Evolutionary conservation across 805 yeast genomes (phyloP), one percentile per base, ranked within the genome.

Genomic region (Candida suzukii): DNA sequence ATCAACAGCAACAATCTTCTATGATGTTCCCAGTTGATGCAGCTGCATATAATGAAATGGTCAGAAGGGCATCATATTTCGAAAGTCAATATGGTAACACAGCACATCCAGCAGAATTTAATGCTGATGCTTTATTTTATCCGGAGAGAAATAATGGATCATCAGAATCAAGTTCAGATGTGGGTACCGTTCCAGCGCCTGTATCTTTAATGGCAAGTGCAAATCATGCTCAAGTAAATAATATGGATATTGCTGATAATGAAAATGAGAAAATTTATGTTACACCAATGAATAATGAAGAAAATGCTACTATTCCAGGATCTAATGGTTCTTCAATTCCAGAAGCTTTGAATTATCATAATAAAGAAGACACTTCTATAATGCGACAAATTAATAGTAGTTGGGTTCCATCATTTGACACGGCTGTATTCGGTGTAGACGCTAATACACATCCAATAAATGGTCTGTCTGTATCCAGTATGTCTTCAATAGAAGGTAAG

Each of bases 371-470:
- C n/a, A 12, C 25, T 18, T 10, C 13, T 2, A 16, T 37, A 4
- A 37, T 37, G 33, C 18, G 17, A 13, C 32, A 37, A 27, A 37
- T 37, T 13, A 29, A 22, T n/a, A 37, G 27, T 24, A 18, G 10
- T 6, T 37, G 39, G 39, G 27, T 37, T 4, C 39, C 39, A 6
- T 37, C 39, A 5, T 37, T 37, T 27, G 39, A 37, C 14, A 37
- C 24, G n/a, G 14, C 20, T 8, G 22, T 25, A 5, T 31, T 19
- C 6, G 14, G 24, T 16, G 18, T n/a, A 14, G 32, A 29, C n/a
- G 8, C 11, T 7, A 14, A 19, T n/a, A 12, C 11, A 8, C 29
- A 10, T 4, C 14, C 14, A n/a, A n/a, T n/a, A n/a, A n/a, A n/a
- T n/a, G n/a, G n/a, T n/a, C n/a, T n/a, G n/a, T n/a, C n/a, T n/a